These are phyloP conservation scores for Lepidopterella palustris DNA, from an alignment of 495 filamentous ascomycete genomes.

Conservation along the genomic window DNA sequence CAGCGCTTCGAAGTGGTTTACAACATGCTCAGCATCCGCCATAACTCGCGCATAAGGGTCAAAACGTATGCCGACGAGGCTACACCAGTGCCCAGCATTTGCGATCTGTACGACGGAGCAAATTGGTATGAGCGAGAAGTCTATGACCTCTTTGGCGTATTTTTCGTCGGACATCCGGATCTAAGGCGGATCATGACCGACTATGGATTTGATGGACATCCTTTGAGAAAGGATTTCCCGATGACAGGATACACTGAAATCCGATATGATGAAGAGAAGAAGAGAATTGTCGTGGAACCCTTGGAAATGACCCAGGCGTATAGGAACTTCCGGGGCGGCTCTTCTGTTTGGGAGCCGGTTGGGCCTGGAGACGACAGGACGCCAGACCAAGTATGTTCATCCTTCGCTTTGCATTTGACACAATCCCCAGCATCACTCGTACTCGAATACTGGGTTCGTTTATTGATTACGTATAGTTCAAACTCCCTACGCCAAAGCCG, in stretches of 20 bases:
- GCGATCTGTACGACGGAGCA: constrained; percentile 81
- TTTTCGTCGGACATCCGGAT: constrained; percentile 93
- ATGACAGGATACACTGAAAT: constrained; percentile 98
- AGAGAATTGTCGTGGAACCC: constrained; percentile 95
- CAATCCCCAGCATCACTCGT: too few relatives aligned
- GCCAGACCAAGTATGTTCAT: constrained; percentile 59
- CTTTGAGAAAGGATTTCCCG: constrained; percentile 95
- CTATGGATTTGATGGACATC: constrained; percentile 98
- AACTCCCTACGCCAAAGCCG: constrained; percentile 89
- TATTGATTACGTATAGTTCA: constrained; percentile 54
- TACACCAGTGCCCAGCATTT: constrained; percentile 85
- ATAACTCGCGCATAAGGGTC: constrained; percentile 93
- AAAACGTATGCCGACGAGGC: constrained; percentile 99
- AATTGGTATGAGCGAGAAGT: constrained; percentile 99
- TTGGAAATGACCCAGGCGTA: constrained; percentile 98
- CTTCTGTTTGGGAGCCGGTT: constrained; percentile 79
- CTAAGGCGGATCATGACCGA: constrained; percentile 98
- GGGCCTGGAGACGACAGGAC: constrained; percentile 71
- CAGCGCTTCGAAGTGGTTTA: constrained; percentile 98
- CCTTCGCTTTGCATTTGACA: constrained; percentile 6
- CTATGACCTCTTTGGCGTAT: constrained; percentile 96
- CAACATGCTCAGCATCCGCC: constrained; percentile 89
- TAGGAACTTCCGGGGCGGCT: constrained; percentile 75
- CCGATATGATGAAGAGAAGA: constrained; percentile 98
- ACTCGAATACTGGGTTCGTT: too few relatives aligned